These are phyloP conservation scores for Pseudogymnoascus sp. DNA, from an alignment of 2,329 filamentous ascomycete genomes.

Conservation along the genomic window DNA sequence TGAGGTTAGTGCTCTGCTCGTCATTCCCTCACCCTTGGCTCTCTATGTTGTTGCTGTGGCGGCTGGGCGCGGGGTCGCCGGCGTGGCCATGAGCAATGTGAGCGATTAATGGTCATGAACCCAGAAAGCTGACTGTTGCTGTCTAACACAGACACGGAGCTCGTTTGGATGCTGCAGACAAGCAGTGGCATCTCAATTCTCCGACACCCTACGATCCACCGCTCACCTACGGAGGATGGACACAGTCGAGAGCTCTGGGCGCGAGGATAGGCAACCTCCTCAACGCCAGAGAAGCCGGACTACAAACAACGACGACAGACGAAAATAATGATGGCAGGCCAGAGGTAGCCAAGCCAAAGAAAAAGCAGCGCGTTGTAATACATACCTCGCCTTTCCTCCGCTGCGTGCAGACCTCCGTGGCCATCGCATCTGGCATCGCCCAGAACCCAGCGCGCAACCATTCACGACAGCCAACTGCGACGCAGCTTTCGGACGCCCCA, in stretches of 20 bases:
- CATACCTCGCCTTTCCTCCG: slow-evolving; percentile 91
- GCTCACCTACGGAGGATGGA: slow-evolving; percentile 89
- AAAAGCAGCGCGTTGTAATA: slow-evolving; percentile 70
- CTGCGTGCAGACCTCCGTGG: slow-evolving; percentile 87
- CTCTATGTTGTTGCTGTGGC: not conserved
- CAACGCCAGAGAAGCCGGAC: slow-evolving; percentile 39
- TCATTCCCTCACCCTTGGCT: not conserved
- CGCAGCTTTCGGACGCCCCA: slow-evolving; percentile 13
- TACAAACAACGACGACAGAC: slow-evolving; percentile 24
- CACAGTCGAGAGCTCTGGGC: slow-evolving; percentile 75
- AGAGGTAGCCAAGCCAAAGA: slow-evolving; percentile 37
- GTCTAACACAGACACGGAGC: slow-evolving; percentile 65
- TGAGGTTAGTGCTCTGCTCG: slow-evolving; percentile 34
- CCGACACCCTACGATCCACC: slow-evolving; percentile 94
- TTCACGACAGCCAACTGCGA: slow-evolving; percentile 22
- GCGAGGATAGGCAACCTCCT: slow-evolving; percentile 72
- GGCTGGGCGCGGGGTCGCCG: not conserved
- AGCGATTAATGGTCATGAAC: not conserved
- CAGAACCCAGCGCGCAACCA: slow-evolving; percentile 42
- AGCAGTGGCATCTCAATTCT: slow-evolving; percentile 88
- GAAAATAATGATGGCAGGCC: slow-evolving; percentile 14
- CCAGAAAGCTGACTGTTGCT: not conserved
- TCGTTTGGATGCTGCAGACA: slow-evolving; percentile 88
- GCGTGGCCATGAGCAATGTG: not conserved
- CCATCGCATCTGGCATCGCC: slow-evolving; percentile 76